Evolutionary conservation across 2,329 filamentous ascomycete genomes (phyloP).

Genomic region (Plenodomus tracheiphilus): DNA sequence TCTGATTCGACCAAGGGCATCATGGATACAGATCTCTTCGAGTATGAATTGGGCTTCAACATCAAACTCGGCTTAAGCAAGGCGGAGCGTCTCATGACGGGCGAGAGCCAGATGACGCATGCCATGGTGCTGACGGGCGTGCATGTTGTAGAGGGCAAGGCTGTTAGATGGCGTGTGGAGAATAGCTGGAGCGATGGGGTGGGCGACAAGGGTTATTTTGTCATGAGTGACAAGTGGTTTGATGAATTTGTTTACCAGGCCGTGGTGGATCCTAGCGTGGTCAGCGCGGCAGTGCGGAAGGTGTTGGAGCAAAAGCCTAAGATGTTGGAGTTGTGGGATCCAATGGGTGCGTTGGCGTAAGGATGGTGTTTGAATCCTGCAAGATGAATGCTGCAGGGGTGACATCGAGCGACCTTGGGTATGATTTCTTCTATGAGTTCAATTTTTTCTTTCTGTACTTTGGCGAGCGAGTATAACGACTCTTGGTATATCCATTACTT

Average conservation of each 20-base stretch:
- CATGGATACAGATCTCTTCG: constrained; percentile 77
- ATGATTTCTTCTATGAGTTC: no score
- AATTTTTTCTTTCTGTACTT: no score
- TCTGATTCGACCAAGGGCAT: constrained; percentile 69
- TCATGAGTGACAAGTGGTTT: constrained; percentile 76
- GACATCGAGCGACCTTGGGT: no score
- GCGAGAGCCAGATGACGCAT: constrained; percentile 85
- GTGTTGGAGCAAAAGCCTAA: constrained; percentile 71
- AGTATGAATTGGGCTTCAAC: constrained; percentile 85
- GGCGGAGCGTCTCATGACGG: constrained; percentile 70
- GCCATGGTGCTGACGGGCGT: constrained; percentile 91
- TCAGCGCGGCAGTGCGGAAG: constrained; percentile 66
- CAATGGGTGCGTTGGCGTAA: constrained; percentile 71
- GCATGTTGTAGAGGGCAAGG: constrained; percentile 69
- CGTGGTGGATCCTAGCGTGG: constrained; percentile 71
- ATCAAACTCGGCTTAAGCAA: constrained; percentile 74
- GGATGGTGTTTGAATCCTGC: neutral
- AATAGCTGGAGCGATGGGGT: constrained; percentile 76
- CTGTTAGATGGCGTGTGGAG: constrained; percentile 81
- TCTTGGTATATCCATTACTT: no score
- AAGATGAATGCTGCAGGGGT: no score
- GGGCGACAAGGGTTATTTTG: constrained; percentile 82
- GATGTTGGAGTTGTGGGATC: constrained; percentile 70
- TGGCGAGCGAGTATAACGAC: no score
- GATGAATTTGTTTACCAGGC: constrained; percentile 79